Evolutionary conservation across 805 yeast species (phyloP), one percentile per base, ranked within the genome.

Genomic region (Starmera dryadoides): DNA sequence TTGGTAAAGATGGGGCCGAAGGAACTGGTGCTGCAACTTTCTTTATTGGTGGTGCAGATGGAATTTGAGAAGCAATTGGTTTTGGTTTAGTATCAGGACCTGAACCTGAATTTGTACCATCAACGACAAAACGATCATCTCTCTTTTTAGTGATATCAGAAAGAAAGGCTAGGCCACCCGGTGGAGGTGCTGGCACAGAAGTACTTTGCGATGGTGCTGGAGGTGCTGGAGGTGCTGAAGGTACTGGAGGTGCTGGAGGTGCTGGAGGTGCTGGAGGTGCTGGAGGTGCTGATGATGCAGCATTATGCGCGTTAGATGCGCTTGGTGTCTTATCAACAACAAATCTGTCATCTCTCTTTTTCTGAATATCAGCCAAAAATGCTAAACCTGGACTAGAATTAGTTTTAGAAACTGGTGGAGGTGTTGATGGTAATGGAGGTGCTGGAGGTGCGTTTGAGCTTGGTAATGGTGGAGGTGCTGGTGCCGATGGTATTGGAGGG

Each of bases 141-240:
- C 74, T 55, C 42, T 64, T 66, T 16, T 63, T 63, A 46, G 69
- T 69, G 36, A 71, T 66, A 41, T 71, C 69, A 6, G 68, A 66
- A 11, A 71, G 52, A 43, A 70, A 69, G 3, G 75, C 74, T 12
- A 68, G 49, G 2, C 67, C 62, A 1, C 64, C 69, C 34, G 44
- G 38, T 32, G 43, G 38, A 11, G 46, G 34, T n/a, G 48, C 21
- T 10, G 58, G 42, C 2, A 56, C 36, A 4, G 49, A 36, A 34
- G 55, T 36, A 16, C 50, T 47, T n/a, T n/a, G n/a, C 11, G 60
- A 46, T 3, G 43, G 38, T 28, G 44, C 34, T 4, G 44, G 37
- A 10, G 36, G 45, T n/a, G 35, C 34, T 17, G 50, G 23, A 15
- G 51, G 38, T 7, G 55, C 45, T 3, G 46, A 33, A 12, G 56